Evolutionary conservation across 805 yeast genomes (phyloP), one percentile per base, ranked within the genome.

Genomic region (Metschnikowia dekortorum): DNA sequence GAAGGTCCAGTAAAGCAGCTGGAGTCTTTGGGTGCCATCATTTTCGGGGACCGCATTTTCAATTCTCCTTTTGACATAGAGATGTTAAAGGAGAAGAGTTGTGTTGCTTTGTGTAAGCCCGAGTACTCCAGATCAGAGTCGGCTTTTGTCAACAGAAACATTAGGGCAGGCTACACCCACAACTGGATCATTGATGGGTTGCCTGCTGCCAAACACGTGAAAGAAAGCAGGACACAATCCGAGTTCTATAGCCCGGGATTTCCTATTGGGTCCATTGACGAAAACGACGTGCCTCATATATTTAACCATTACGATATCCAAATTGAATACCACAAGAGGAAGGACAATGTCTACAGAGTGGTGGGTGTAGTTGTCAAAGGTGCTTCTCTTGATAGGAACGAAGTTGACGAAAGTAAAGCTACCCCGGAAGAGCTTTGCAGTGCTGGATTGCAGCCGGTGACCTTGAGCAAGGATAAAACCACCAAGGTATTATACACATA

Each of bases 181-280:
- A 92, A 92, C 66, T 92, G 98, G 98, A 75, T 91, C 47, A 72
- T 94, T 50, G 99, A 94, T 66, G 97, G 97, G 1, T 80, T 94
- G 59, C 99, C 99, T 9, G 96, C 90, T 6, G 96, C 96, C 4
- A 82, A 80, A 61, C 63, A 68, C 46, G 70, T 82, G 28, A 63
- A 67, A 44, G 92, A 87, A 60, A 64, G 65, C 48, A 78, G 80
- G 60, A 84, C 92, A 4, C 61, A 81, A 9, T 59, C 83, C 4
- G 75, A 75, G 33, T 87, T 84, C 63, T 87, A 87, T 63, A 87
- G 90, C 34, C 75, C 87, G 1, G 96, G 97, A 2, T 89, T 90
- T 68, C 84, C 81, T 49, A 75, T 91, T 46, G 97, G 97, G 39
- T 74, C 66, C 45, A 82, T 84, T 46, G 89, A 84, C 55, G 81